phyloP scores from a whole-genome alignment of 139 green algal species.

The Closterium sp. region DNA sequence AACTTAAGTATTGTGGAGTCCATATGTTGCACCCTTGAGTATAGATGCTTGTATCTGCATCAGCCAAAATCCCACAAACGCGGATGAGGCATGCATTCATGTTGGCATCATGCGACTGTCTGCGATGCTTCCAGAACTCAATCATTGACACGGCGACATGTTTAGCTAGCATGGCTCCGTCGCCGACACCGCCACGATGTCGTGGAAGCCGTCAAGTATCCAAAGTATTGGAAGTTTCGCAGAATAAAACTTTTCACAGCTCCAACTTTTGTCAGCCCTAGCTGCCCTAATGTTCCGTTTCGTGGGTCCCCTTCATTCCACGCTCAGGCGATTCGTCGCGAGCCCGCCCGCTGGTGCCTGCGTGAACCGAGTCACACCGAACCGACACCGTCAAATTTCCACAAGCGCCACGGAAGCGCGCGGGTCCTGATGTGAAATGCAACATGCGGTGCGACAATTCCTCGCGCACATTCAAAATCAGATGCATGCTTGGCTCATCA shows the following conservation, averaged over 20 bases:
- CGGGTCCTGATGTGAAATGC: neutral
- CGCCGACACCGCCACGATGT: neutral
- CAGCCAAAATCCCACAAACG: too few species aligned
- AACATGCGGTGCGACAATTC: neutral
- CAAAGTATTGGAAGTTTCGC: neutral
- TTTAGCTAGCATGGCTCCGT: neutral
- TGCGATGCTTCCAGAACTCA: neutral
- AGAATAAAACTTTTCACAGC: neutral
- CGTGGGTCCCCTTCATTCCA: neutral
- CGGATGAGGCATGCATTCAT: too few species aligned
- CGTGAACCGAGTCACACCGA: neutral
- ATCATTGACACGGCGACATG: neutral
- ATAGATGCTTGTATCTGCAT: too few species aligned
- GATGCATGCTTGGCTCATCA: neutral
- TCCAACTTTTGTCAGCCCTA: neutral
- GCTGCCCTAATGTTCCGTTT: neutral
- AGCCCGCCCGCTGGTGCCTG: neutral
- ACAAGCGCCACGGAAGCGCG: neutral
- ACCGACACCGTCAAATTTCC: too few species aligned
- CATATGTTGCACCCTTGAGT: too few species aligned
- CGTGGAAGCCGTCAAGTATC: neutral
- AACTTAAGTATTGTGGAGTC: too few species aligned
- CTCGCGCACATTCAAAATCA: neutral
- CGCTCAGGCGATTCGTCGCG: neutral
- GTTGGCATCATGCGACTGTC: neutral